Base-by-base conservation (phyloP, 2,329 filamentous ascomycete genomes). In the Seiridium unicorne region DNA sequence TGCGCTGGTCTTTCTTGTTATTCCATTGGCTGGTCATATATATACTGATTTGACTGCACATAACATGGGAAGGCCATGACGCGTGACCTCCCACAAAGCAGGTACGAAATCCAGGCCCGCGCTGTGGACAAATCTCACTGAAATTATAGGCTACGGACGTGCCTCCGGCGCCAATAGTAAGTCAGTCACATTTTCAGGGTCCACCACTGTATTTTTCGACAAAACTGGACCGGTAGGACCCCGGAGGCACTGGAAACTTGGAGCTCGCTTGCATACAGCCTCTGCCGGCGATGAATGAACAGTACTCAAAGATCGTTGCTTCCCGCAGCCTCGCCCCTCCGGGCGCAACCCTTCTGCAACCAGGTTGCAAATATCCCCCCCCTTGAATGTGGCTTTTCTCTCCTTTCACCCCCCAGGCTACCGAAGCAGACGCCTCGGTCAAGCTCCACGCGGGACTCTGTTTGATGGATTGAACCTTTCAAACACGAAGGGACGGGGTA, bases 251-350 rank as follows among this genome's bases (percentile, higher is more conserved):
- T 35, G 49, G 31, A 32, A 51, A 51, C 34, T 51, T 11, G 7
- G 49, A 51, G 26, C 8, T 42, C 49, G 49, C 49, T 51, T 51
- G 49, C 49, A 51, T 51, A 40, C 13, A 51, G n/a, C 49, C 49
- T 18, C 2, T 34, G 49, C 31, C 49, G 49, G 4, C 13, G 38
- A 11, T 35, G 32, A 32, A 32, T 26, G 26, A 49, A 36, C 7
- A 51, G 6, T 38, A 8, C 7, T 13, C 13, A 42, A 42, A 42
- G 13, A 42, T 13, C 7, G 2, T 42, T 13, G 13, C 7, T 13
- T 42, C 13, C 18, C 13, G 13, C 38, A 13, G 38, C 38, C 38
- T 42, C 38, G 38, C 38, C 38, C 38, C 38, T 42, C 38, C 13
- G 38, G 38, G 13, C 1, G 38, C 38, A 42, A 13, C 38, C 38